Base-by-base conservation (phyloP, 2,329 filamentous ascomycete genomes). In the Fusarium chlamydosporum region DNA sequence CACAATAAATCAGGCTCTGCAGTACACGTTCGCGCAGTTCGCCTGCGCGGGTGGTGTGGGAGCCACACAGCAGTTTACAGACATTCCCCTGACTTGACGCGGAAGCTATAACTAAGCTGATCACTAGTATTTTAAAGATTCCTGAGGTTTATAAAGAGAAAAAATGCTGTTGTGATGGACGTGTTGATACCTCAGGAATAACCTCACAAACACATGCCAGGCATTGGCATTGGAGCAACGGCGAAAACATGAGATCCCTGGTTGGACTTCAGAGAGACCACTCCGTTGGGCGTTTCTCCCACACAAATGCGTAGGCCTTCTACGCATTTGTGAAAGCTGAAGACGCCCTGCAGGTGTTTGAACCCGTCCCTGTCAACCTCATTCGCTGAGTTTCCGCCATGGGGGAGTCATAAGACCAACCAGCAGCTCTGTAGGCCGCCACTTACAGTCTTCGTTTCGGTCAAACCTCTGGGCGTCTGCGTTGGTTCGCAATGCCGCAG, bases 71-170 rank as follows among this genome's bases (percentile, higher is more conserved):
- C 6, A 50, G 46, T 37, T 27, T 50, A 27, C 46, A 37, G 33
- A 50, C 20, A 37, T 50, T 50, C 16, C 33, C 46, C 33, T 50
- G 46, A 15, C 15, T 50, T 50, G 33, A 50, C 46, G 23, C 20
- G 33, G 46, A 37, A 50, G 46, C 46, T 10, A 13, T 50, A 50
- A 50, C 37, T 50, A 50, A 50, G 20, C n/a, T n/a, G 33, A 50
- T 27, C 7, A 27, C 46, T 37, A 37, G 15, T 27, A 50, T 37
- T 23, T 34, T 18, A 20, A 37, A 37, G 46, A 37, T 37, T 37
- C 46, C 46, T 50, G 15, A 37, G 7, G 15, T 37, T 50, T 50
- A 15, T 15, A 10, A 37, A 50, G 46, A 37, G n/a, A 46, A 50
- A 50, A 27, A 27, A 13, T 18, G 10, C 20, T 27, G 37, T 50